These are phyloP conservation scores for Knoxia roxburghii DNA, from an alignment of 257 asterid species.

Conservation along the genomic window DNA sequence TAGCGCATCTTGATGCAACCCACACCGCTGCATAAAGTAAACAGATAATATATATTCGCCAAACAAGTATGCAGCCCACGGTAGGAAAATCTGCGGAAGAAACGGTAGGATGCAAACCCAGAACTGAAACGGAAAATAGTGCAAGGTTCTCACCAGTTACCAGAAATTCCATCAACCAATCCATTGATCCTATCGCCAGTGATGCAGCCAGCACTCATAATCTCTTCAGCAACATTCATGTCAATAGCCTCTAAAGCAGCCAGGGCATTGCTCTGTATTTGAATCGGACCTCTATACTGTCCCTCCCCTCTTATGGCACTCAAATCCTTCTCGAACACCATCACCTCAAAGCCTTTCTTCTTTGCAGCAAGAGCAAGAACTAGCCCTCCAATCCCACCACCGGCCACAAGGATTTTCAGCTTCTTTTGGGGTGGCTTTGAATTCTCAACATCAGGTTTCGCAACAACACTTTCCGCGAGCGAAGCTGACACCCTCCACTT, in stretches of 20 bases:
- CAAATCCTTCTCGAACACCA: slow-evolving; percentile 92
- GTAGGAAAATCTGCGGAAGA: neutral
- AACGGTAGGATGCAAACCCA: neutral
- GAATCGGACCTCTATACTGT: slow-evolving; percentile 92
- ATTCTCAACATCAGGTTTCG: slow-evolving; percentile 12
- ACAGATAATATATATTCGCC: neutral
- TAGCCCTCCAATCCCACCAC: slow-evolving; percentile 95
- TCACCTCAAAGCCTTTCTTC: slow-evolving; percentile 73
- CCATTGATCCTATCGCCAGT: slow-evolving; percentile 97
- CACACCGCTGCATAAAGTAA: neutral
- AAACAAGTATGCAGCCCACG: slow-evolving; percentile 4
- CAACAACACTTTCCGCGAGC: slow-evolving; percentile 4
- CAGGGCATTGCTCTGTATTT: slow-evolving; percentile 90
- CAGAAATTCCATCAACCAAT: slow-evolving; percentile 80
- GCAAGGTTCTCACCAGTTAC: slow-evolving; percentile 55
- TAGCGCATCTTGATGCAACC: neutral
- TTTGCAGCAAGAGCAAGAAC: slow-evolving; percentile 93
- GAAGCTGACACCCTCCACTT: neutral
- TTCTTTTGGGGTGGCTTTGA: slow-evolving; percentile 36
- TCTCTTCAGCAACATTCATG: slow-evolving; percentile 74
- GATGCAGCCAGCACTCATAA: slow-evolving; percentile 72
- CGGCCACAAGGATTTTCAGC: slow-evolving; percentile 76
- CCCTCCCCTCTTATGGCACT: slow-evolving; percentile 97
- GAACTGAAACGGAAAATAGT: neutral
- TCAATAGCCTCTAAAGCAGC: slow-evolving; percentile 96